A percentile compares a stretch with the other conserved stretches of the same genome.
phyloP scores from a whole-genome alignment of 352 stramenopile genomes.

The Phytophthora syringae region DNA sequence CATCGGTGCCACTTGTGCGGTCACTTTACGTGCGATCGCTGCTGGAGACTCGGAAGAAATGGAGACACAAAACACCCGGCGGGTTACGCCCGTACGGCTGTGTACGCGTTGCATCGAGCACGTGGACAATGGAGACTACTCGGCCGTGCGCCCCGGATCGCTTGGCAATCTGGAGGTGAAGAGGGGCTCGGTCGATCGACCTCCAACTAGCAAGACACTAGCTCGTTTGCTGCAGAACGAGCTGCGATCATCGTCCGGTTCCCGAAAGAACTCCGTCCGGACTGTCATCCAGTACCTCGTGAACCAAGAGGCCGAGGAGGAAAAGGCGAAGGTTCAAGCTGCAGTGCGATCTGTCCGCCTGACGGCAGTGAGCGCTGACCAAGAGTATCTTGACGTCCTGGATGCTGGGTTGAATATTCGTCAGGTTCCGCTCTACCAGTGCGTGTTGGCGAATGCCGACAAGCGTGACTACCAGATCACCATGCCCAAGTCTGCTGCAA shows the following conservation, averaged over 20 bases:
- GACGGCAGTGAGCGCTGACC: conserved; percentile 26
- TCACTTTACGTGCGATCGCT: conserved; percentile 39
- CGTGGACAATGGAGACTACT: conserved; percentile 61
- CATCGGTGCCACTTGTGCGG: conserved; percentile 41
- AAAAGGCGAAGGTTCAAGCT: conserved; percentile 6
- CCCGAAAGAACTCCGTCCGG: conserved; percentile 43
- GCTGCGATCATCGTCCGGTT: conserved; percentile 26
- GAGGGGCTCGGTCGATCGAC: conserved; percentile 15
- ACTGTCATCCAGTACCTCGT: conserved; percentile 63
- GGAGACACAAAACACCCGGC: conserved; percentile 23
- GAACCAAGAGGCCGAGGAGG: conserved; percentile 30
- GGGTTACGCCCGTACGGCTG: conserved; percentile 42
- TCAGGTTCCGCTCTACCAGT: conserved; percentile 41
- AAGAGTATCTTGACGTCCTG: conserved; percentile 32
- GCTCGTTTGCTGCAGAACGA: conserved; percentile 31
- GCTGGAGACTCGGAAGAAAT: conserved; percentile 37
- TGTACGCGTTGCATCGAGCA: conserved; percentile 53
- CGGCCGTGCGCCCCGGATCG: conserved; percentile 21
- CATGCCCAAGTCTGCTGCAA: conserved; percentile 31
- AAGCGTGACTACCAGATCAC: conserved; percentile 48
- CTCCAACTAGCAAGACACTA: conserved; percentile 27
- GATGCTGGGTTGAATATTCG: conserved; percentile 15
- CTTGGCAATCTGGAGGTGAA: conserved; percentile 24
- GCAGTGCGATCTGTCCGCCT: conserved; percentile 14
- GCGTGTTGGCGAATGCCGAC: conserved; percentile 48